These are phyloP conservation scores for Calendula officinalis DNA, from an alignment of 129 eudicot genomes.

Conservation along the genomic window DNA sequence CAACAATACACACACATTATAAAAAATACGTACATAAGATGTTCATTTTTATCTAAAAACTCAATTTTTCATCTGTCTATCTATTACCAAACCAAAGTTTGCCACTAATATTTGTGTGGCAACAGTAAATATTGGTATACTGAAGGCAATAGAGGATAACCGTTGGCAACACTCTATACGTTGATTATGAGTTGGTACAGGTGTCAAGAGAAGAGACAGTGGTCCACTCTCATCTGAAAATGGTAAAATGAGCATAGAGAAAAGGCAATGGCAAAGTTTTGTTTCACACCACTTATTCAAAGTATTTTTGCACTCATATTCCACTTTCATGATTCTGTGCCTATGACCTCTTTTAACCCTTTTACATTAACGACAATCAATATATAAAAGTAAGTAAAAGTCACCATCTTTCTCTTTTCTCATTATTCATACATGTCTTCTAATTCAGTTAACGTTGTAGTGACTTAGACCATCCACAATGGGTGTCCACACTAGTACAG, in stretches of 20 bases:
- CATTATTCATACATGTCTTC: conserved; percentile 18
- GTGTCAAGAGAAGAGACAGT: conserved; percentile 17
- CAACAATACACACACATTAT: no score
- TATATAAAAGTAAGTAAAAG: conserved; percentile 16
- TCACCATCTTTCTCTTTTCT: conserved; percentile 17
- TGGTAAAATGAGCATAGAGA: conserved; percentile 29
- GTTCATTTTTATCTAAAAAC: no score
- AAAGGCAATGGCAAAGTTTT: conserved; percentile 15
- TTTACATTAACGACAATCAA: conserved; percentile 26
- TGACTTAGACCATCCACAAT: no score
- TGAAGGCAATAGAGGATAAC: no score
- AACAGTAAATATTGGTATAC: no score
- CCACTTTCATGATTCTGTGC: conserved; percentile 40
- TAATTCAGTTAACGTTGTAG: neutral
- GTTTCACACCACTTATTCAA: conserved; percentile 41
- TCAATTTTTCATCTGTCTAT: no score
- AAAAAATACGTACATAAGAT: no score
- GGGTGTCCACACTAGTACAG: no score
- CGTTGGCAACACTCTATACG: neutral
- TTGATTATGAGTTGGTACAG: conserved; percentile 7
- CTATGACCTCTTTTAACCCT: conserved; percentile 18
- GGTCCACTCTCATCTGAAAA: conserved; percentile 36
- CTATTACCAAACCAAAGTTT: no score
- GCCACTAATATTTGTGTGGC: no score
- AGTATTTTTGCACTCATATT: conserved; percentile 45